phyloP scores from a whole-genome alignment of 805 yeast species.

The Clavispora phyllophila region DNA sequence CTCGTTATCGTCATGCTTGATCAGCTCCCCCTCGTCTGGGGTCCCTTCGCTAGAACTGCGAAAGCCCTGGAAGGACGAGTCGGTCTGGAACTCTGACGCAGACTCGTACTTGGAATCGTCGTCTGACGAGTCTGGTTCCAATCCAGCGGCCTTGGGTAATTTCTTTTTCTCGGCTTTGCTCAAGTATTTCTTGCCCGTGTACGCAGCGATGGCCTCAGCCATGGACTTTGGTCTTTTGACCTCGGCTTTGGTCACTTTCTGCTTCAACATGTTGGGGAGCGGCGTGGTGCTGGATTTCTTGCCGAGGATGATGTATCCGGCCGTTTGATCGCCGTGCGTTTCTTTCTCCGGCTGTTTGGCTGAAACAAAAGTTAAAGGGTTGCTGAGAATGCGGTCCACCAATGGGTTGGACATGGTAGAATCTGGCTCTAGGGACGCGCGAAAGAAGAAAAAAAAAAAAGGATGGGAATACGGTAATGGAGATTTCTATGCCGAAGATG shows the following conservation, averaged over 20 bases:
- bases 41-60: conserved; percentile 3
- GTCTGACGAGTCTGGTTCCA: conserved; percentile 14
- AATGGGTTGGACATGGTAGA: conserved; percentile 40
- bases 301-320: conserved; percentile 15
- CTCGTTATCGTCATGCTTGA: not conserved
- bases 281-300: conserved; percentile 3
- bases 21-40: conserved; percentile 2
- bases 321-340: conserved; percentile 9
- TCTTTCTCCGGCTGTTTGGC: conserved; percentile 39
- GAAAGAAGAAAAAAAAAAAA: not conserved
- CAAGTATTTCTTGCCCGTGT: conserved; percentile 50
- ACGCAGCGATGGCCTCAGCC: conserved; percentile 58
- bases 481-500: not conserved
- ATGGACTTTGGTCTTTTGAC: conserved; percentile 31
- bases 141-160: not conserved
- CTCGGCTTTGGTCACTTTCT: conserved; percentile 3
- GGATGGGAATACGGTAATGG: not conserved
- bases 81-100: conserved; percentile 27
- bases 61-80: conserved; percentile 10
- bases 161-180: conserved; percentile 41
- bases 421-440: not conserved
- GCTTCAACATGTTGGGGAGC: conserved; percentile 5
- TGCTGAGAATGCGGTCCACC: conserved; percentile 55
- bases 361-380: conserved; percentile 58
- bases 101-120: conserved; percentile 25